Percentiles rank a stretch among this genome's conserved stretches.
Conservation (phyloP, 106 monocot genomes). For the Dactylorhiza incarnata region DNA sequence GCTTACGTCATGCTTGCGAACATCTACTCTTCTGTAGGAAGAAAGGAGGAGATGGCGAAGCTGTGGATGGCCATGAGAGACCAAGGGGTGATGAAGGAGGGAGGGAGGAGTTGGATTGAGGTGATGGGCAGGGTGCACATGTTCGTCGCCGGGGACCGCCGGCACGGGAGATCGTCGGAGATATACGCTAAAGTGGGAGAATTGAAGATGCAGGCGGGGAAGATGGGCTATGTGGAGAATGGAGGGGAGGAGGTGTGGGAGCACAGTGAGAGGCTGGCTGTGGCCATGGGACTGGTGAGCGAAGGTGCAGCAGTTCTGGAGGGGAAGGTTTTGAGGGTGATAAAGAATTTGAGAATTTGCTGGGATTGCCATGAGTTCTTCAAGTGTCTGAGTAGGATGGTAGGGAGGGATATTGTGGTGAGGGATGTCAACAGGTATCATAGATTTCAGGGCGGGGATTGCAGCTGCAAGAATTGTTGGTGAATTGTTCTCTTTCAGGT, state of each 20-base stretch:
- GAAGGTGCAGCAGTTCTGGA: conserved; percentile 15
- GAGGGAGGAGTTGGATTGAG: conserved; percentile 61
- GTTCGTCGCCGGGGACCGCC: conserved; percentile 40
- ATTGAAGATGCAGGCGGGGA: conserved; percentile 19
- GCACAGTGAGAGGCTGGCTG: conserved; percentile 60
- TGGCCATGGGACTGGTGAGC: conserved; percentile 42
- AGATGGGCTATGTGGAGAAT: conserved; percentile 29
- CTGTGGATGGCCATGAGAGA: conserved; percentile 41
- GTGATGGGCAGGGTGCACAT: conserved; percentile 46
- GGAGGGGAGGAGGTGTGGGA: conserved; percentile 31
- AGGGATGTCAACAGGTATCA: conserved; percentile 70
- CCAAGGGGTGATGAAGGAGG: conserved; percentile 42
- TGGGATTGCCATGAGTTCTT: conserved; percentile 59
- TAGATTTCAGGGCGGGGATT: conserved; percentile 36
- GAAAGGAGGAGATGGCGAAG: conserved; percentile 15
- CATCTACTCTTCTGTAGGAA: conserved; percentile 24
- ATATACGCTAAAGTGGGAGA: conserved; percentile 42
- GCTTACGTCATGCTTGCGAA: conserved; percentile 56
- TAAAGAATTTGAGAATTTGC: conserved; percentile 73
- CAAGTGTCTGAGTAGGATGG: conserved; percentile 30
- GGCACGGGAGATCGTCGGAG: conserved; percentile 22
- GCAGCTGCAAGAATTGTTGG: conserved; percentile 53
- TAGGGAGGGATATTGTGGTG: conserved; percentile 47
- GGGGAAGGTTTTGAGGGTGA: conserved; percentile 42
- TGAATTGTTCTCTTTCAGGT: conserved; percentile 10